A percentile compares a stretch with the other conserved stretches of the same genome.
phyloP scores from a whole-genome alignment of 768 basidiomycete genomes.

The Ramaria sp. region DNA sequence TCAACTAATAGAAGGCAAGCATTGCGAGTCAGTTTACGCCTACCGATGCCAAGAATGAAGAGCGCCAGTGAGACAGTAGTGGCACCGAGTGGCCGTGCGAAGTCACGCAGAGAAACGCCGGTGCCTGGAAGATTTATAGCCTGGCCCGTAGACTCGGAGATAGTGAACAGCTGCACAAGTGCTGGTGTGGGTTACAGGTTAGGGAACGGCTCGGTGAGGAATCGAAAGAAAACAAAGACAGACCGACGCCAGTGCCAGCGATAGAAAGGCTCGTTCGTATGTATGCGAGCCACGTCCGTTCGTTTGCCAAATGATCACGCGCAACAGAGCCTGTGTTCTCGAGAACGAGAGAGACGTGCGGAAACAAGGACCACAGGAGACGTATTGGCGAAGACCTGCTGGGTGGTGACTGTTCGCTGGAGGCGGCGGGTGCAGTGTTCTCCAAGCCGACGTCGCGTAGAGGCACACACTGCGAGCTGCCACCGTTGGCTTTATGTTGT shows the following conservation, averaged over 20 bases:
- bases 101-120: conserved; percentile 16
- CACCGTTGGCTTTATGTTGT: too few relatives aligned
- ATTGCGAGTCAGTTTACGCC: conserved; percentile 12
- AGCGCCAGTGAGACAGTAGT: conserved; percentile 35
- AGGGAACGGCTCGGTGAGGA: neutral
- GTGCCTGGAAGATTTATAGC: neutral
- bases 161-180: conserved; percentile 44
- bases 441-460: too few relatives aligned
- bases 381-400: neutral
- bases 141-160: conserved; percentile 16
- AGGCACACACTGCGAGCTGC: too few relatives aligned
- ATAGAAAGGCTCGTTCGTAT: conserved; percentile 52
- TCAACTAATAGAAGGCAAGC: neutral
- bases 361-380: neutral
- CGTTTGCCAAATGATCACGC: conserved; percentile 52
- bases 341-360: conserved; percentile 21
- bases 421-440: too few relatives aligned
- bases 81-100: conserved; percentile 43
- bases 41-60: conserved; percentile 37
- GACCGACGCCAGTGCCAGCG: conserved; percentile 49
- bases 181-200: conserved; percentile 20
- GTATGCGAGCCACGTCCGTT: conserved; percentile 54
- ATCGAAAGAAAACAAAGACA: conserved; percentile 16
- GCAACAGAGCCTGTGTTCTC: conserved; percentile 55
- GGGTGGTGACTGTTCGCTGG: neutral